Evolutionary conservation across 179 eudicot genomes (phyloP).

Genomic region (Beta lomatogona): DNA sequence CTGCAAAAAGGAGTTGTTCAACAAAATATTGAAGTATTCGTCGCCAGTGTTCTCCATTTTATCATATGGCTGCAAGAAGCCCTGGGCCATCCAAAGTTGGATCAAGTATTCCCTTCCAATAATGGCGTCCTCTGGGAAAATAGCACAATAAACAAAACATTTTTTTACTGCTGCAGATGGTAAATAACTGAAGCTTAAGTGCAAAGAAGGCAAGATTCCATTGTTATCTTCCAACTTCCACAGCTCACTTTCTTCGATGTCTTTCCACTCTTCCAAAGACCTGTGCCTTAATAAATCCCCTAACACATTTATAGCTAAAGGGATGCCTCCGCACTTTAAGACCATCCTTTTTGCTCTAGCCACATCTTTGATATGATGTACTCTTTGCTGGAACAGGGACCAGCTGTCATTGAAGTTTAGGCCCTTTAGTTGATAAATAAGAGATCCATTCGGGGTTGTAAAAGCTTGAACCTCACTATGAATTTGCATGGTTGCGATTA

Average conservation of each 20-base stretch:
- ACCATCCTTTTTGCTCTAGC: conserved; percentile 18
- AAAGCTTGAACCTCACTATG: neutral
- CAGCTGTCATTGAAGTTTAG: conserved; percentile 10
- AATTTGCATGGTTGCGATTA: neutral
- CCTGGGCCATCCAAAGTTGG: conserved; percentile 40
- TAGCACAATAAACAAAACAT: conserved; percentile 36
- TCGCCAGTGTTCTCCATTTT: conserved; percentile 30
- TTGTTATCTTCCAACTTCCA: conserved; percentile 21
- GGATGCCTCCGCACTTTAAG: conserved; percentile 27
- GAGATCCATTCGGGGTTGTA: neutral
- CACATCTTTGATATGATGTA: conserved; percentile 8
- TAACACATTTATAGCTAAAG: conserved; percentile 30
- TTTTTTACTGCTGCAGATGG: conserved; percentile 25
- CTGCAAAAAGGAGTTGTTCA: conserved; percentile 24
- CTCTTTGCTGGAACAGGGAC: conserved; percentile 12
- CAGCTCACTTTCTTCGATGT: conserved; percentile 29
- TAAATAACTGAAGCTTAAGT: conserved; percentile 34
- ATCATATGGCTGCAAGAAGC: conserved; percentile 20
- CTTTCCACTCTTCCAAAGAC: conserved; percentile 16
- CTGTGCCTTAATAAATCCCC: conserved; percentile 15
- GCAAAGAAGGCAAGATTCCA: conserved; percentile 27
- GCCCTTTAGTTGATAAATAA: neutral
- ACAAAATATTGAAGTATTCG: conserved; percentile 13
- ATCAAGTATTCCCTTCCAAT: conserved; percentile 22
- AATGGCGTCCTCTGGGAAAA: conserved; percentile 17